Evolutionary conservation across 73 alveolate species (phyloP), one percentile per base, ranked within the genome.

Genomic region (Blepharisma japonicum): DNA sequence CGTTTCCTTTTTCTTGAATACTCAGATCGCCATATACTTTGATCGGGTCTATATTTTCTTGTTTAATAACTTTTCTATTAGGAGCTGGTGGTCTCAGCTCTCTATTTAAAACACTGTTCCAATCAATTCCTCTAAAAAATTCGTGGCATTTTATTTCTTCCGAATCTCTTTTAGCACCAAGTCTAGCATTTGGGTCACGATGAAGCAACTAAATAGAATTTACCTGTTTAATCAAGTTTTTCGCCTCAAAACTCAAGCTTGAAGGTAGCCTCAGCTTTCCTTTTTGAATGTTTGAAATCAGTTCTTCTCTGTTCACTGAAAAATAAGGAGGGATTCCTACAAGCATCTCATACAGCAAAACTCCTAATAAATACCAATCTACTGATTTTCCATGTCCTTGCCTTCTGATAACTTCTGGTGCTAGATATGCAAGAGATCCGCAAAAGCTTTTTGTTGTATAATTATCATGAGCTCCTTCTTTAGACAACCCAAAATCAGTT

Each of bases 361-460:
- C 97, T 6, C 98, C 98, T 23, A 94, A 78, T 54, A 92, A 82
- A 81, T 94, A 94, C 97, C 98, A 94, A 89, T 94, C 98, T 38
- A 93, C 98, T 38, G 92, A 89, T 86, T 93, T 94, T 27, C 96
- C 96, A 89, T 94, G 98, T 0, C 98, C 98, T 32, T 81, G 25
- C 77, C 95, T 86, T 50, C 72, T 77, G 20, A 94, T 55, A 90
- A 94, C 91, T 83, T 94, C 98, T 42, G 98, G 98, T 4, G 98
- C 96, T 50, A 94, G 84, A 88, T 94, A 94, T 20, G 98, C 98
- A 27, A 93, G 87, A 6, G 93, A 77, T 6, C 93, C 93, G 55
- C 93, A 86, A 50, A 86, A 86, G 6, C 87, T 71, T 27, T 86
- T 51, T 45, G 91, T 78, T 20, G 50, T 11, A 20, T 56, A 80